Percentiles rank a stretch among this genome's conserved stretches.
These are phyloP conservation scores for Lagenidium sp. DNA, from an alignment of 352 stramenopile species.

Conservation along the genomic window DNA sequence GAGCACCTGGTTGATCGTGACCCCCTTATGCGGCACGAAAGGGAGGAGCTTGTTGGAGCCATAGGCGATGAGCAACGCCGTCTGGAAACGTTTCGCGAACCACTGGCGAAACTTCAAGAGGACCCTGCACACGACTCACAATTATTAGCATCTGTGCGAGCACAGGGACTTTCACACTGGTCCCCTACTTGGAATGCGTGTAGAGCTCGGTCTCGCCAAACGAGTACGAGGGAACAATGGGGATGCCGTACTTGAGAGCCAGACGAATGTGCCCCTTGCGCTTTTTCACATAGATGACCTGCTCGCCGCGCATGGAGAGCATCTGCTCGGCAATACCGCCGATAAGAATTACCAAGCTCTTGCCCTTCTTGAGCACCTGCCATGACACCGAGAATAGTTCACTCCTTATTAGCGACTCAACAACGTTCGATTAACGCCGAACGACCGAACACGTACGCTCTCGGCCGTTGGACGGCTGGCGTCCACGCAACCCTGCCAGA, in stretches of 20 bases:
- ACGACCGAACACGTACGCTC: slow-evolving; percentile 4
- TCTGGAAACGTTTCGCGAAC: slow-evolving; percentile 55
- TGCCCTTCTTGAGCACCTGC: slow-evolving; percentile 47
- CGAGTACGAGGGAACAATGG: slow-evolving; percentile 68
- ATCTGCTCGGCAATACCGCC: slow-evolving; percentile 81
- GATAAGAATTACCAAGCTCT: slow-evolving; percentile 75
- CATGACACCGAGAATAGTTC: too few species aligned
- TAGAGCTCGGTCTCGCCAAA: slow-evolving; percentile 84
- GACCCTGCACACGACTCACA: slow-evolving; percentile 20
- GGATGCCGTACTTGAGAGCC: slow-evolving; percentile 60
- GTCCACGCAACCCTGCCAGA: slow-evolving; percentile 77
- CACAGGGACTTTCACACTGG: too few species aligned
- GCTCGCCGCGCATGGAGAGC: slow-evolving; percentile 55
- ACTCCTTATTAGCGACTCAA: too few species aligned
- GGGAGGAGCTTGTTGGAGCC: slow-evolving; percentile 49
- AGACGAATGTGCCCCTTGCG: slow-evolving; percentile 80
- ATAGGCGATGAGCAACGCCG: slow-evolving; percentile 53
- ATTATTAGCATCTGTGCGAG: too few species aligned
- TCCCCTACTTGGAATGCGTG: slow-evolving; percentile 63
- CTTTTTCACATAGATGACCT: slow-evolving; percentile 72
- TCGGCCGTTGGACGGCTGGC: slow-evolving; percentile 52
- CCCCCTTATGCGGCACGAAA: slow-evolving; percentile 41
- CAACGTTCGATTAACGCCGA: background rate
- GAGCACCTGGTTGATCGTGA: slow-evolving; percentile 61
- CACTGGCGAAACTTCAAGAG: slow-evolving; percentile 62